A percentile compares a stretch with the other conserved stretches of the same genome.
Conservation (phyloP, 2,329 filamentous ascomycete genomes). For the Ophiostoma sp. region DNA sequence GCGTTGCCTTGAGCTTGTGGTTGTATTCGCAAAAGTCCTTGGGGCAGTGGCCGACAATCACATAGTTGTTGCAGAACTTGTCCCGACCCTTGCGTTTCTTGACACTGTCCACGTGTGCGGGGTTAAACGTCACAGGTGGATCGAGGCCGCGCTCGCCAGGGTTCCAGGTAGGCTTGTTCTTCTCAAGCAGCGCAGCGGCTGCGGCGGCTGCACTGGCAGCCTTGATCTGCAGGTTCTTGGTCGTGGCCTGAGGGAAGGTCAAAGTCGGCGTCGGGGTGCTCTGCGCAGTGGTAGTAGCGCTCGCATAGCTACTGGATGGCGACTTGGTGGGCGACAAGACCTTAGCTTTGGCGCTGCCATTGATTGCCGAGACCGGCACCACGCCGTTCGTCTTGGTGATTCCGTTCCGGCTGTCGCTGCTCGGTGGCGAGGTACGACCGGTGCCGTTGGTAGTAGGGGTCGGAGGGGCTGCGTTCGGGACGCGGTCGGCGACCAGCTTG, state of each 20-base stretch:
- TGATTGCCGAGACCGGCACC: background rate
- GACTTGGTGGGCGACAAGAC: background rate
- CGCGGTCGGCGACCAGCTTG: slow-evolving; percentile 47
- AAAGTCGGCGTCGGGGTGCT: slow-evolving; percentile 32
- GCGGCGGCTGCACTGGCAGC: slow-evolving; percentile 32
- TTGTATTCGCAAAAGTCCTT: slow-evolving; percentile 60
- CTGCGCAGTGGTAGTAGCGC: background rate
- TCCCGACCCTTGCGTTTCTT: slow-evolving; percentile 56
- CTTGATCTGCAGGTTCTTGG: slow-evolving; percentile 30
- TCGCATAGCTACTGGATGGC: background rate
- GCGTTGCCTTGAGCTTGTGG: slow-evolving; percentile 54
- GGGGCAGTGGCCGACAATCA: slow-evolving; percentile 57
- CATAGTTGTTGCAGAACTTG: slow-evolving; percentile 65
- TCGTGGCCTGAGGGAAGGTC: slow-evolving; percentile 43
- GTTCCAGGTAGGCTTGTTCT: slow-evolving; percentile 46
- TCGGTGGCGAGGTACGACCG: background rate
- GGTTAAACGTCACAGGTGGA: slow-evolving; percentile 49
- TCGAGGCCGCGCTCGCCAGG: slow-evolving; percentile 59
- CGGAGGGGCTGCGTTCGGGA: background rate
- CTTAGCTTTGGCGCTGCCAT: background rate
- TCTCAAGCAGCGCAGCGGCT: slow-evolving; percentile 33
- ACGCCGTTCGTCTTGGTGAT: background rate
- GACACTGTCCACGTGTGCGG: slow-evolving; percentile 51
- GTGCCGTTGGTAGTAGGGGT: background rate
- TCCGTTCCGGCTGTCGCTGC: slow-evolving; percentile 22